These are phyloP conservation scores for Arabidopsis suecica DNA, from an alignment of 345 rosid species.

Conservation along the genomic window DNA sequence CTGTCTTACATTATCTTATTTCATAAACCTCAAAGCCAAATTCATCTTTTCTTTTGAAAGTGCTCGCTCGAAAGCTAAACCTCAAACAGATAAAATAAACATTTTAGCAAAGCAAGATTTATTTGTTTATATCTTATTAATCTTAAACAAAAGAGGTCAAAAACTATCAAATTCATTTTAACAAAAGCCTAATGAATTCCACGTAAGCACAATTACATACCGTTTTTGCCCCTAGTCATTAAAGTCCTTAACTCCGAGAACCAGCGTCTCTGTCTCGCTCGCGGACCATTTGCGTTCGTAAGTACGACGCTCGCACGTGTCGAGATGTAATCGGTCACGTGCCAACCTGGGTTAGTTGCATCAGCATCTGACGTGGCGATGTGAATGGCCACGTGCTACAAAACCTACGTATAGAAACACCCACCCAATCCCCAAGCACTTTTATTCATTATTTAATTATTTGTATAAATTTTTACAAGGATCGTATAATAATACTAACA, in stretches of 20 bases:
- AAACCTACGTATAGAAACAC: conserved; percentile 39
- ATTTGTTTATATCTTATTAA: not conserved
- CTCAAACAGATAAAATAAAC: not conserved
- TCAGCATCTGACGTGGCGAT: conserved; percentile 60
- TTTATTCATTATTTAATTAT: conserved; percentile 5
- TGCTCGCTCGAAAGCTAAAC: conserved; percentile 29
- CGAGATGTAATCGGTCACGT: conserved; percentile 45
- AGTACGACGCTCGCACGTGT: conserved; percentile 44
- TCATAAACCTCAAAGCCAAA: conserved; percentile 13
- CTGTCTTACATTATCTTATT: conserved; percentile 13
- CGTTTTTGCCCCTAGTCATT: not conserved
- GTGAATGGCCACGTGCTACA: conserved; percentile 56
- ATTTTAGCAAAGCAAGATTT: conserved; percentile 1
- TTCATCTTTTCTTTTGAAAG: conserved; percentile 10
- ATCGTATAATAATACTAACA: conserved; percentile 30
- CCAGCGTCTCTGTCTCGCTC: conserved; percentile 39
- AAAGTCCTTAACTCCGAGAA: conserved; percentile 3
- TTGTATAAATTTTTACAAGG: not conserved
- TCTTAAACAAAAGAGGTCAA: too few relatives aligned
- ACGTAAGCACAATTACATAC: not conserved
- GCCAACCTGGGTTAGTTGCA: conserved; percentile 42
- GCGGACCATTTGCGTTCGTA: conserved; percentile 37
- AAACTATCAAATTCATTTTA: too few relatives aligned
- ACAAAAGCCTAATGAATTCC: conserved; percentile 5
- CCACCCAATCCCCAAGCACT: conserved; percentile 29